Evolutionary conservation across 352 stramenopile species (phyloP).

Genomic region (Phytophthora syringae): DNA sequence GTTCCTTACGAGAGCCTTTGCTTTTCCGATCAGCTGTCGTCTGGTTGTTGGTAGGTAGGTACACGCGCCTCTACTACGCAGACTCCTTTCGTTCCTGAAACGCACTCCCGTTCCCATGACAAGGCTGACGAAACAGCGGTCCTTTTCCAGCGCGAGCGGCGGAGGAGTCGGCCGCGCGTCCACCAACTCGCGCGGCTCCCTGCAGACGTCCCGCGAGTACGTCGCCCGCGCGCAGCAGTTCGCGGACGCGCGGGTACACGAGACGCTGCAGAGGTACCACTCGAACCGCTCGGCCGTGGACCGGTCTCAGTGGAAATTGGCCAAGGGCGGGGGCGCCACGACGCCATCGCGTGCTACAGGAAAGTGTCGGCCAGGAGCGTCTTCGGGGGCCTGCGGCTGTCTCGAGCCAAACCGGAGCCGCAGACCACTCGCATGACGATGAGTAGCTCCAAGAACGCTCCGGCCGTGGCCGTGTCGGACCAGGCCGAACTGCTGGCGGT

Average conservation of each 20-base stretch:
- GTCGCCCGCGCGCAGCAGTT: conserved; percentile 40
- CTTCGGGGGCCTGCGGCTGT: conserved; percentile 19
- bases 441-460: conserved; percentile 15
- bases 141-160: conserved; percentile 16
- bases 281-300: conserved; percentile 48
- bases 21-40: too few species aligned
- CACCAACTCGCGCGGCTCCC: conserved; percentile 24
- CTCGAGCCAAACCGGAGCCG: conserved; percentile 6
- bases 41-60: too few species aligned
- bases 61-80: too few species aligned
- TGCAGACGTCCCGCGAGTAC: conserved; percentile 43
- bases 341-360: conserved; percentile 53
- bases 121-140: conserved; percentile 20
- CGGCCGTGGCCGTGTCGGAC: conserved; percentile 18
- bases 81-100: too few species aligned
- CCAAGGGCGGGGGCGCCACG: conserved; percentile 44
- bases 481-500: conserved; percentile 54
- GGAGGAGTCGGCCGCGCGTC: conserved; percentile 8
- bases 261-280: conserved; percentile 49
- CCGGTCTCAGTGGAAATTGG: conserved; percentile 50
- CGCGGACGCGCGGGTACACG: conserved; percentile 36
- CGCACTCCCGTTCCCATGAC: conserved; percentile 12
- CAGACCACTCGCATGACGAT: conserved; percentile 28
- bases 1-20: too few species aligned
- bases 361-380: conserved; percentile 22